A percentile compares a stretch with the other conserved stretches of the same genome.
phyloP scores from a whole-genome alignment of 2,329 filamentous ascomycete genomes.

The Tolypocladium sp. region DNA sequence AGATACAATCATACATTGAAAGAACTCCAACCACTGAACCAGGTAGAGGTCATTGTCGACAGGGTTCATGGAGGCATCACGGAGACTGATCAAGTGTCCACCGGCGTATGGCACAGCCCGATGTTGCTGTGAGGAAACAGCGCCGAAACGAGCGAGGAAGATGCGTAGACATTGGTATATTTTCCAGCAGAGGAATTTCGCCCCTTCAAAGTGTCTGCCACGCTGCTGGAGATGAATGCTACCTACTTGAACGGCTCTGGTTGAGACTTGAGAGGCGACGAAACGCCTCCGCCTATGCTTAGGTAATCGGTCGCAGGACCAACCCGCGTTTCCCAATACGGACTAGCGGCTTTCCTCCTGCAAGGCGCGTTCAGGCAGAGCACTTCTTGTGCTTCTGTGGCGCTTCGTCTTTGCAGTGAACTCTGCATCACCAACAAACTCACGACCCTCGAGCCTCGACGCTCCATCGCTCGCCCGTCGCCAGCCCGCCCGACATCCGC shows the following conservation, averaged over 20 bases:
- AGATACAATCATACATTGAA: background rate
- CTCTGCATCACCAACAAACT: background rate
- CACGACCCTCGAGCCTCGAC: background rate
- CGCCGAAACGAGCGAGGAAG: too few relatives aligned
- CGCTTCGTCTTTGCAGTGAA: background rate
- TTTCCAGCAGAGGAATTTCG: background rate
- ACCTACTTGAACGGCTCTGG: too few relatives aligned
- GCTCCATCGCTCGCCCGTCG: background rate
- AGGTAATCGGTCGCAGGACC: background rate
- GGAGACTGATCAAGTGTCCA: background rate
- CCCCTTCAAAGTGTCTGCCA: background rate
- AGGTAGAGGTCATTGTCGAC: background rate
- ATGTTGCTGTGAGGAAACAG: background rate
- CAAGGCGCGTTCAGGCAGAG: background rate
- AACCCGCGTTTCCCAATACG: background rate
- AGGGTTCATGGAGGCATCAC: background rate
- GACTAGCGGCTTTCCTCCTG: background rate
- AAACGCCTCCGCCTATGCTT: background rate
- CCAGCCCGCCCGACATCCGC: background rate
- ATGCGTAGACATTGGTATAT: too few relatives aligned
- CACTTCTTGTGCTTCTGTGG: background rate
- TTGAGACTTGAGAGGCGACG: background rate
- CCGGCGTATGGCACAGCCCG: background rate
- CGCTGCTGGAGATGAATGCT: background rate
- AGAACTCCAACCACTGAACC: background rate